phyloP scores from a whole-genome alignment of 2,329 filamentous ascomycete genomes.

The Colletotrichum brevisporum region DNA sequence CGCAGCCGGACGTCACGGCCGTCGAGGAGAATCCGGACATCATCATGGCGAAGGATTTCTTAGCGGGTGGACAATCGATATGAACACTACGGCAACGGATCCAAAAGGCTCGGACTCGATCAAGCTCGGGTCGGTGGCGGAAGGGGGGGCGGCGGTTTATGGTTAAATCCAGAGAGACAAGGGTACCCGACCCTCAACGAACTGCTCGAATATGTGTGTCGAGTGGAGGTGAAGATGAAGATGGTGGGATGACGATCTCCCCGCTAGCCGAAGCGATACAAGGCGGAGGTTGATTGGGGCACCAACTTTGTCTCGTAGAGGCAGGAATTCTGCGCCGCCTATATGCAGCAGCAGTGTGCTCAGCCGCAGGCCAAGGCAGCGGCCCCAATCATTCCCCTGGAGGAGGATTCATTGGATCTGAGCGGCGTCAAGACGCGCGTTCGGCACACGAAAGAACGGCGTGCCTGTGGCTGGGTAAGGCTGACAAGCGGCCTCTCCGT shows the following conservation, averaged over 20 bases:
- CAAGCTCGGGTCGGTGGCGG: not conserved
- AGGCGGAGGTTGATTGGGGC: conserved; percentile 3
- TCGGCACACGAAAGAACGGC: conserved; percentile 17
- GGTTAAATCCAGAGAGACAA: conserved; percentile 24
- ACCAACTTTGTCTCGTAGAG: conserved; percentile 2
- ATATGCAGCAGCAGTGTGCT: conserved; percentile 10
- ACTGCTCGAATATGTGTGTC: conserved; percentile 3
- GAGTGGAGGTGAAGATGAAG: no score
- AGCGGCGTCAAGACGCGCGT: conserved; percentile 33
- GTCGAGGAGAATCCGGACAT: conserved; percentile 54
- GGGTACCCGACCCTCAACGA: conserved; percentile 13
- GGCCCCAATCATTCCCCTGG: conserved; percentile 11
- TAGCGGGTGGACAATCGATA: not conserved
- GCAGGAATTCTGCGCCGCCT: conserved; percentile 29
- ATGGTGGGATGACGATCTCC: conserved; percentile 19
- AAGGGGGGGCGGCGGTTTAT: conserved; percentile 13
- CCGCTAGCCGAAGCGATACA: not conserved
- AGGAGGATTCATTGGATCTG: not conserved
- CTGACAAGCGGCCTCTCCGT: conserved; percentile 34
- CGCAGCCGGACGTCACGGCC: conserved; percentile 50
- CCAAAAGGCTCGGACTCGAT: not conserved
- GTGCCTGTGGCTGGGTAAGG: conserved; percentile 36
- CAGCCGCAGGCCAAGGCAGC: conserved; percentile 20
- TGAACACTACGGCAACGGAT: not conserved
- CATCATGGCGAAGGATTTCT: not conserved